Conservation (phyloP, 1,139 yeast species). For the Blastobotrys serpentis region DNA sequence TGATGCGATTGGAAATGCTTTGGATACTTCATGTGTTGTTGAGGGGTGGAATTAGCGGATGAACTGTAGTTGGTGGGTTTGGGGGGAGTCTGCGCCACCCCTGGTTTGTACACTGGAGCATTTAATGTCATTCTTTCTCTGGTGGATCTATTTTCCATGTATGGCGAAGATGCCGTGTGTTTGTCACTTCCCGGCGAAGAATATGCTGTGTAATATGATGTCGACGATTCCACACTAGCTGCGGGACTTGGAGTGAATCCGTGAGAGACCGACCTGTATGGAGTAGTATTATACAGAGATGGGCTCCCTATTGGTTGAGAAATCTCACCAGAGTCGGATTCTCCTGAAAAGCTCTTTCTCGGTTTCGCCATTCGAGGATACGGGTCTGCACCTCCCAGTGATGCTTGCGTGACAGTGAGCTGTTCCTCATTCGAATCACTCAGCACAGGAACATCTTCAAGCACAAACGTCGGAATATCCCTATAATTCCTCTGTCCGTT, state of each 20-base stretch:
- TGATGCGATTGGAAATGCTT: conserved; percentile 10
- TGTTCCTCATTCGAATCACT: conserved; percentile 17
- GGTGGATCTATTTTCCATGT: background rate
- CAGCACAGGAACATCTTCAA: conserved; percentile 36
- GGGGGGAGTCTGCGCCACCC: conserved; percentile 3
- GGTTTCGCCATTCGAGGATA: conserved; percentile 37
- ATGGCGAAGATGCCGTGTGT: background rate
- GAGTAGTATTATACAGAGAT: conserved; percentile 8
- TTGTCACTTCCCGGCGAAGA: conserved; percentile 9
- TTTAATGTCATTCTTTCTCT: conserved; percentile 19
- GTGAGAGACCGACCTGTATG: conserved; percentile 8
- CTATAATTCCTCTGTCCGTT: conserved; percentile 17
- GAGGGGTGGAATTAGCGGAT: conserved; percentile 10
- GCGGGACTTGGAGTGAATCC: conserved; percentile 13
- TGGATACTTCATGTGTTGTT: conserved; percentile 12
- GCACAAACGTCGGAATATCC: conserved; percentile 37
- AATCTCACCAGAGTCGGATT: conserved; percentile 8
- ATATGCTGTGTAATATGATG: conserved; percentile 10
- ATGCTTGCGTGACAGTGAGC: conserved; percentile 14
- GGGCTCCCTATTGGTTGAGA: conserved; percentile 12
- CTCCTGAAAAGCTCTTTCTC: conserved; percentile 18
- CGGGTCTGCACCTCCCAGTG: conserved; percentile 30
- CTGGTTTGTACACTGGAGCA: conserved; percentile 17
- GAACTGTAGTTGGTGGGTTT: background rate
- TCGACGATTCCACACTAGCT: conserved; percentile 11